Conservation (phyloP, 495 filamentous ascomycete genomes). For the Sabuloglossum arenarium region DNA sequence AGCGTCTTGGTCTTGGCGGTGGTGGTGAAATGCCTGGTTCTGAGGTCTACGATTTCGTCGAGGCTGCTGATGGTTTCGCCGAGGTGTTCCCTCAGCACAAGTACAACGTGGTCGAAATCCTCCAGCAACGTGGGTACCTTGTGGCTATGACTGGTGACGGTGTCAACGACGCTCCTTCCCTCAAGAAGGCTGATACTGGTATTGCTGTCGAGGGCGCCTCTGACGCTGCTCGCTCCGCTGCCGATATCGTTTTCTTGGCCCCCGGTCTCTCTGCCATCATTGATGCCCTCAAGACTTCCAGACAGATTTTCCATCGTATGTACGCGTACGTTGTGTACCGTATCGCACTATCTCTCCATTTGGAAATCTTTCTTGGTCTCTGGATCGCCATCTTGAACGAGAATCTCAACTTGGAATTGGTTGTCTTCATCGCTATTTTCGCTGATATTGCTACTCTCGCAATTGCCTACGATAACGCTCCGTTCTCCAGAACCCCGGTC, state of each 20-base stretch:
- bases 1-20: conserved; percentile 63
- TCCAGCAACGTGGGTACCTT: conserved; percentile 88
- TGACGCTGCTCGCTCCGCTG: conserved; percentile 78
- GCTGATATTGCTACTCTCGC: conserved; percentile 84
- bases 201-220: conserved; percentile 90
- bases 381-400: conserved; percentile 79
- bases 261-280: conserved; percentile 86
- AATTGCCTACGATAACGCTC: conserved; percentile 86
- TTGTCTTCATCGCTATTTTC: conserved; percentile 88
- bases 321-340: conserved; percentile 93
- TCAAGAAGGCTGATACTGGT: conserved; percentile 90
- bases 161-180: conserved; percentile 89
- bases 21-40: conserved; percentile 83
- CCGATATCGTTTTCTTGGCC: conserved; percentile 84
- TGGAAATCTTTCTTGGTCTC: conserved; percentile 74
- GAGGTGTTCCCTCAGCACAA: conserved; percentile 98
- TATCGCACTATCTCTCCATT: conserved; percentile 77
- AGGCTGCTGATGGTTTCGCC: conserved; percentile 84
- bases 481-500: conserved; percentile 67
- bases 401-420: conserved; percentile 61
- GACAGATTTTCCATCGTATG: conserved; percentile 95
- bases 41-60: conserved; percentile 84
- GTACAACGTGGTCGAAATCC: conserved; percentile 91
- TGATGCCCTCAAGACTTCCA: conserved; percentile 79
- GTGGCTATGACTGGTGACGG: conserved; percentile 98